Evolutionary conservation across 2,329 filamentous ascomycete species (phyloP).

Genomic region (Trichoderma citrinoviride): DNA sequence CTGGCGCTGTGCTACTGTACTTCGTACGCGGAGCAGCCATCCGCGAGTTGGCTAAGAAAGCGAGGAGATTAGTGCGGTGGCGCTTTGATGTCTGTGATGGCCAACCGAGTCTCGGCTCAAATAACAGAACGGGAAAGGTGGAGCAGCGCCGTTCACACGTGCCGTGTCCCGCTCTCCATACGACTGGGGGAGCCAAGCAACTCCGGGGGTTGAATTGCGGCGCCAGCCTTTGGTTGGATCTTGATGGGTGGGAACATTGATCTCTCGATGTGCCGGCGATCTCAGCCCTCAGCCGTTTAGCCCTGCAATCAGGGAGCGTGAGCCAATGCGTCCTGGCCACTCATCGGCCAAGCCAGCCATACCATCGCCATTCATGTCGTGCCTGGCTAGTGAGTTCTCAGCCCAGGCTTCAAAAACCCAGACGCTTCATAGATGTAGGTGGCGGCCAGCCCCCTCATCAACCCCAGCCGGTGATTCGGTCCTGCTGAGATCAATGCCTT

Average conservation of each 20-base stretch:
- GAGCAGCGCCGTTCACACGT: slow-evolving; percentile 4
- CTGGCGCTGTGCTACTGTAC: neutral
- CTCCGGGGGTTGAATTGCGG: neutral
- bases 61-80: slow-evolving; percentile 11
- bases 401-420: neutral
- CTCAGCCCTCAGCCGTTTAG: neutral
- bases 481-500: neutral
- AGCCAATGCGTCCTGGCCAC: neutral
- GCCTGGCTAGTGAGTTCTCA: slow-evolving; percentile 3
- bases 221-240: neutral
- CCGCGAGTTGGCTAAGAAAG: neutral
- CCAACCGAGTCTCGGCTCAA: slow-evolving; percentile 12
- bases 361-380: neutral
- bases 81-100: slow-evolving; percentile 1
- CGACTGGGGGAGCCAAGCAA: neutral
- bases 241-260: slow-evolving; percentile 5
- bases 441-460: neutral
- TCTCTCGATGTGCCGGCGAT: slow-evolving; percentile 14
- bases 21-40: neutral
- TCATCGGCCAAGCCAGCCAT: neutral
- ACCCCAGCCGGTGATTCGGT: neutral
- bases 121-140: slow-evolving; percentile 2
- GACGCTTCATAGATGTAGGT: neutral
- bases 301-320: neutral
- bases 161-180: neutral